A percentile compares a stretch with the other conserved stretches of the same genome.
phyloP scores from a whole-genome alignment of 768 basidiomycete species.

The Ramaria sp. region DNA sequence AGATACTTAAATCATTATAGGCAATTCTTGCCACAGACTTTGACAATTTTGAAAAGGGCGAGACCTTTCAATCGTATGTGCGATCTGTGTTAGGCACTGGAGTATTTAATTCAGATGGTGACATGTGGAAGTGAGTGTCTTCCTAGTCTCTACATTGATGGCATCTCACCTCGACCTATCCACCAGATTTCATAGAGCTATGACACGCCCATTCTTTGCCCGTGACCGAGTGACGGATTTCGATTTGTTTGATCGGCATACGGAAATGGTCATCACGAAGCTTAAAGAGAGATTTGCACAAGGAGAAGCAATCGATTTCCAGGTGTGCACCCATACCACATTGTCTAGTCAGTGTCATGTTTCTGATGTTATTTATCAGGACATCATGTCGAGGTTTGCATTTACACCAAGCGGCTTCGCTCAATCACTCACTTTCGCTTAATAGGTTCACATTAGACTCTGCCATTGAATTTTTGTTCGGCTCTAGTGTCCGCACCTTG shows the following conservation, averaged over 20 bases:
- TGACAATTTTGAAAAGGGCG: constrained; percentile 33
- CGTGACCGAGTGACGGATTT: constrained; percentile 49
- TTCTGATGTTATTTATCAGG: background rate
- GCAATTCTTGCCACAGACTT: constrained; percentile 33
- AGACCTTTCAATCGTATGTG: constrained; percentile 17
- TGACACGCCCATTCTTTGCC: constrained; percentile 56
- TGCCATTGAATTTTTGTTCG: constrained; percentile 57
- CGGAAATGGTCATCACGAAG: constrained; percentile 32
- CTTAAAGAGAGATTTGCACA: constrained; percentile 37
- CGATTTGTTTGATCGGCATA: constrained; percentile 47
- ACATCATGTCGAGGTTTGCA: constrained; percentile 6
- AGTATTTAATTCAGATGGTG: constrained; percentile 32
- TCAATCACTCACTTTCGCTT: constrained; percentile 35
- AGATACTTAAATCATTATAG: constrained; percentile 14
- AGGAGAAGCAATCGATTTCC: constrained; percentile 49
- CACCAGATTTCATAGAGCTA: constrained; percentile 47
- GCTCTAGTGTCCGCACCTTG: constrained; percentile 43
- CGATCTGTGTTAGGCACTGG: constrained; percentile 24
- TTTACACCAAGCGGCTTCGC: background rate
- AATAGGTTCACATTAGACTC: constrained; percentile 56
- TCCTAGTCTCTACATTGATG: background rate
- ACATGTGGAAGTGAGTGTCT: constrained; percentile 26
- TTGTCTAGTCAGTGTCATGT: background rate
- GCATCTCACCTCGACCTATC: background rate
- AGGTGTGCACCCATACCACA: constrained; percentile 22